Evolutionary conservation across 1,284 basidiomycete species (phyloP), one percentile per base, ranked within the genome.

Genomic region (Coriolopsis trogii): DNA sequence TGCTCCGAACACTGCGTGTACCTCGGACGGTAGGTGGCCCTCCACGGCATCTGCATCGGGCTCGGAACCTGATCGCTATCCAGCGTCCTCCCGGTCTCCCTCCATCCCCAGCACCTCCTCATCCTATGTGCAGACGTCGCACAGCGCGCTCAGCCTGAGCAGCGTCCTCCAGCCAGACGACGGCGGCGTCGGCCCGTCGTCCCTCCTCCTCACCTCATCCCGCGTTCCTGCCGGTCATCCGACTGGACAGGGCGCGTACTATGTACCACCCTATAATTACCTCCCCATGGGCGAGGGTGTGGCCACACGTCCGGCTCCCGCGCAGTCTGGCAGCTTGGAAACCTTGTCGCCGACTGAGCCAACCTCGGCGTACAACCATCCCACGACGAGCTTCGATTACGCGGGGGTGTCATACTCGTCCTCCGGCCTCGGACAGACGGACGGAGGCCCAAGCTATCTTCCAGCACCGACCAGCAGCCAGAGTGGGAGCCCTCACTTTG

Each of bases 1-100:
- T 9, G 69, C 66, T 4, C 70, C 71, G 25, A 69, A 61, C 45
- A 71, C 71, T 10, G 70, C 68, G 1, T 66, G 63, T 44, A 65
- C 69, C 6, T 63, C 70, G 24, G 69, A 70, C 46, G 63, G 63
- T 4, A 54, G 61, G 25, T 73, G 70, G 71, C 61, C 66, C 4
- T 63, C 65, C 3, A 56, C 63, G 15, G 51, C 60, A 3, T 64
- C 68, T 15, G 62, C 63, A 10, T 59, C 60, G 23, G 62, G 64
- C 25, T 59, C 62, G 8, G 58, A 63, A n/a, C 51, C 63, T n/a
- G 59, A 59, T 9, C 55, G 59, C 33, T 62, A 64, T 40, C 59
- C 62, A 8, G 58, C 58, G 3, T 54, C 62, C 13, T 64, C 64
- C 1, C 61, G 58, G 25, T 66, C 65, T 2, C 65, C 67, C 2